Evolutionary conservation across 2,329 filamentous ascomycete genomes (phyloP), one percentile per base, ranked within the genome.

Genomic region (Madurella mycetomatis): DNA sequence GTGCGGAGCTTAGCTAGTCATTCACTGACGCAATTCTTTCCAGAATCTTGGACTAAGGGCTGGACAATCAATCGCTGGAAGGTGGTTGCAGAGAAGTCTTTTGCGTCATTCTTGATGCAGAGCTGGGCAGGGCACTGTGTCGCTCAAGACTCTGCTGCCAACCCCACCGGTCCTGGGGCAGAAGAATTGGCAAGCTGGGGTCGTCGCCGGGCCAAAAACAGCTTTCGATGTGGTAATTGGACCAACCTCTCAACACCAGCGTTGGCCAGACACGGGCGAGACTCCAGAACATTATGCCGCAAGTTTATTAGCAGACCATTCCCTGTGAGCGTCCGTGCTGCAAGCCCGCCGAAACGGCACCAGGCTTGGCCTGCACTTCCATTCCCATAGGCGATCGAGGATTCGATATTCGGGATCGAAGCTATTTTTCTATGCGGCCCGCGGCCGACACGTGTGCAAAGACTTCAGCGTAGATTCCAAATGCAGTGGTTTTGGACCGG

Each of bases 391-490:
- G 25, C 25, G 25, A 25, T 25, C 4, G 25, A 25, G 25, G 25
- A 25, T 25, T 25, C 25, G 7, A 25, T 25, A 25, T 25, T 25
- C 25, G 25, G 25, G 25, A 25, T 25, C 25, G 25, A 4, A 25
- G 25, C 7, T 25, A 3, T 25, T 25, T 25, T 7, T 25, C 25
- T 25, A 25, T 7, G 25, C 25, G 25, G 25, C 25, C 8, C 47
- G 32, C 39, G 17, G 16, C 16, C 46, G 41, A 53, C 58, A 56
- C 53, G 56, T 58, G 53, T 56, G 58, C 49, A 51, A 50, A 58
- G 54, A 39, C 51, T 47, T 51, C 43, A 46, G 42, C 44, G 12
- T n/a, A 17, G 8, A 47, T 9, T 13, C 30, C 25, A 46, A 13
- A 42, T 42, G 3, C 25, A 3, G 25, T 25, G 25, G 25, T 25